Base-by-base conservation (phyloP, 305 asterid genomes). In the Ruellia speciosa region DNA sequence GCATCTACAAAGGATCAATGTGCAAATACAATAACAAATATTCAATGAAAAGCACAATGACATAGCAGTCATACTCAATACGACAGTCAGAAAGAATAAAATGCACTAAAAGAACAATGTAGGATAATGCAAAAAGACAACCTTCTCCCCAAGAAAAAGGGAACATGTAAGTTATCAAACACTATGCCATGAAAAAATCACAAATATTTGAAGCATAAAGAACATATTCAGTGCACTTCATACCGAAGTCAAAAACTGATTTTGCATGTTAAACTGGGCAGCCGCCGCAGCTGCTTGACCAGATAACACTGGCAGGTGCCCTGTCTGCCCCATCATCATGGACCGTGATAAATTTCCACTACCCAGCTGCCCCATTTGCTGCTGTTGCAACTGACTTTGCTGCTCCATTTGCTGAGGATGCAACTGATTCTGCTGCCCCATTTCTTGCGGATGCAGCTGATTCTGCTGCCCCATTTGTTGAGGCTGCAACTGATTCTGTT, bases 221-320 rank as follows among this genome's bases (percentile, higher is more conserved):
- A 49, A 10, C 6, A 12, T 5, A 46, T 64, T 18, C 59, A 45
- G 24, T 49, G 14, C 48, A 62, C 59, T 50, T 14, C 79, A 41
- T 84, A 92, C 97, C 96, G 86, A 71, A 62, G 85, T 65, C 75
- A 82, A 68, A 66, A 67, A 78, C 79, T 86, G 95, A 59, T 81
- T 73, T 57, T 79, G 97, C 75, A 86, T 67, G 69, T 81, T 84
- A 68, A 75, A 79, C 77, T 84, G 97, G 31, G 94, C 81, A 24
- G 89, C 82, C 13, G 81, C 81, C 18, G 87, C 82, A 11, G 81
- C 82, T 39, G 80, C 75, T 74, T 88, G 96, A 54, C 94, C 87
- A 54, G 95, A 73, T 55, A 92, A 73, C 95, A 82, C 70, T 4
- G 95, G 82, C 45, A 92, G 76, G 48, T 86, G 88, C 53, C 84